These are phyloP conservation scores for Coriaria nepalensis DNA, from an alignment of 306 rosid genomes.

Conservation along the genomic window DNA sequence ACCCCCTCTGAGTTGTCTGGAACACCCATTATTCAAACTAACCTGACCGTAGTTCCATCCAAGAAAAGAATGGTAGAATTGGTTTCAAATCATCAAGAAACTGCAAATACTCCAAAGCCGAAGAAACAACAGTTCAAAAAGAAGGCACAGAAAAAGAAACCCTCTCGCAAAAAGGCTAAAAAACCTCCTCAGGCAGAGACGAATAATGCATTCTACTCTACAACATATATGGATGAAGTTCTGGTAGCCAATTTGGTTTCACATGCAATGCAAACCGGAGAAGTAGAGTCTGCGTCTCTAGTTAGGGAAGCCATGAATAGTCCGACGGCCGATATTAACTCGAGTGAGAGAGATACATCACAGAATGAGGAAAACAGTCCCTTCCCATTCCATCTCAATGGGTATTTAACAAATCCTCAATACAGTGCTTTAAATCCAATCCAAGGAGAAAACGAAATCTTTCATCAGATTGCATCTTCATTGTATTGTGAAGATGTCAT, in stretches of 20 bases:
- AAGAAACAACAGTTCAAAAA: constrained; percentile 42
- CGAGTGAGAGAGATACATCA: constrained; percentile 18
- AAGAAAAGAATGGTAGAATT: constrained; percentile 34
- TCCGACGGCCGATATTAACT: constrained; percentile 10
- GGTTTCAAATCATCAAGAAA: constrained; percentile 18
- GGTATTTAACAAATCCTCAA: too few relatives aligned
- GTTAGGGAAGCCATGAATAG: not conserved
- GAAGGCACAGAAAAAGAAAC: constrained; percentile 32
- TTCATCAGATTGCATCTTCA: not conserved
- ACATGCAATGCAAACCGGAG: too few relatives aligned
- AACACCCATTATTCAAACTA: constrained; percentile 25
- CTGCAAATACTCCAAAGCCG: constrained; percentile 25
- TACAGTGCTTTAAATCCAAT: too few relatives aligned
- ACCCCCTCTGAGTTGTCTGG: constrained; percentile 33
- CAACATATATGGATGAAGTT: too few relatives aligned
- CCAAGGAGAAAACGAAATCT: too few relatives aligned
- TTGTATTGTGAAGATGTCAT: constrained; percentile 11
- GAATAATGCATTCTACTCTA: too few relatives aligned
- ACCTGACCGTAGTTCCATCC: constrained; percentile 69
- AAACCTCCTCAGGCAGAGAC: too few relatives aligned
- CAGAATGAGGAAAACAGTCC: constrained; percentile 11
- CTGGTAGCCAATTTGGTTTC: too few relatives aligned
- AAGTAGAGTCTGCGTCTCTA: too few relatives aligned
- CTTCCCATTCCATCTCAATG: too few relatives aligned
- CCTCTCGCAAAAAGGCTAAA: constrained; percentile 9